Conservation (phyloP, 768 basidiomycete species). For the Podaxis sp. region DNA sequence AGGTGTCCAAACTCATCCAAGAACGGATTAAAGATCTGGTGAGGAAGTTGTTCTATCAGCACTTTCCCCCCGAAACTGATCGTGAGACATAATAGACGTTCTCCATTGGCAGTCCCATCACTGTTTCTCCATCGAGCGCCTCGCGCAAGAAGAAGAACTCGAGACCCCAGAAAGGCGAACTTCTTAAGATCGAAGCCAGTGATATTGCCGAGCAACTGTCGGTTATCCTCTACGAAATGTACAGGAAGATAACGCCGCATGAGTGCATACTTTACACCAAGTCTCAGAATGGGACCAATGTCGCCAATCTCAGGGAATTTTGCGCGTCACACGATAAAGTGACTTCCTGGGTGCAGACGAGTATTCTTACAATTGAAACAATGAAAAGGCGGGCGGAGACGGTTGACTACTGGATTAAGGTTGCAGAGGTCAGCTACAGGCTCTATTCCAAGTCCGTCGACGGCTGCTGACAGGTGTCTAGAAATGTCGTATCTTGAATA, state of each 20-base stretch:
- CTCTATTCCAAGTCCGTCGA: not conserved
- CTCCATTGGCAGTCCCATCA: slow-evolving; percentile 29
- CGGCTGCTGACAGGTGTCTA: slow-evolving; percentile 24
- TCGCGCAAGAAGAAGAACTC: slow-evolving; percentile 39
- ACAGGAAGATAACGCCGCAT: slow-evolving; percentile 64
- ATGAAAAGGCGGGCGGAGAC: slow-evolving; percentile 55
- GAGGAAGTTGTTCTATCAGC: slow-evolving; percentile 22
- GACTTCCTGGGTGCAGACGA: slow-evolving; percentile 65
- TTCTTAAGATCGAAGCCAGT: slow-evolving; percentile 63
- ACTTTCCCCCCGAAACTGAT: slow-evolving; percentile 9
- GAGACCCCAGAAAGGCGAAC: slow-evolving; percentile 55
- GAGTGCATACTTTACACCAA: slow-evolving; percentile 74
- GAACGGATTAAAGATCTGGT: slow-evolving; percentile 55
- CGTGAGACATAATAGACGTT: slow-evolving; percentile 11
- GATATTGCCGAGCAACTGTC: slow-evolving; percentile 82
- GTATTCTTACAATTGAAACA: slow-evolving; percentile 52
- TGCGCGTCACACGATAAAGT: slow-evolving; percentile 62
- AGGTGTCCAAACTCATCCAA: slow-evolving; percentile 46
- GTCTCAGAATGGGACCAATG: slow-evolving; percentile 33
- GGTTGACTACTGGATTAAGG: slow-evolving; percentile 74
- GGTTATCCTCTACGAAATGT: slow-evolving; percentile 69
- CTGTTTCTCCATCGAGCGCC: slow-evolving; percentile 23
- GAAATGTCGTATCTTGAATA: slow-evolving; percentile 66
- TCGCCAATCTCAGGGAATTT: slow-evolving; percentile 51
- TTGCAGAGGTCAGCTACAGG: slow-evolving; percentile 61